Evolutionary conservation across 2,329 filamentous ascomycete genomes (phyloP), one percentile per base, ranked within the genome.

Genomic region (Fusarium sp.): DNA sequence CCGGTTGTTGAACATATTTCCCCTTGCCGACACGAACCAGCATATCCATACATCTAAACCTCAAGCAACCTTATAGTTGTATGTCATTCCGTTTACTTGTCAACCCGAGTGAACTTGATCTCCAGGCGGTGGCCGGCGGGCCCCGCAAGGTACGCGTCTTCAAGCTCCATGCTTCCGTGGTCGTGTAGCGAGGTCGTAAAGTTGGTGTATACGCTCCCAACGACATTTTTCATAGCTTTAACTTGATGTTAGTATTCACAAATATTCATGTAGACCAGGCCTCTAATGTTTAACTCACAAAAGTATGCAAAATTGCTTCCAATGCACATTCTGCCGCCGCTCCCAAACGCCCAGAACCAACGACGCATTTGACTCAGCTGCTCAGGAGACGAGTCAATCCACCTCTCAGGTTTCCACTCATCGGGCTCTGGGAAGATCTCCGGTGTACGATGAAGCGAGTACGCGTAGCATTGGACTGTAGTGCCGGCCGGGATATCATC

Each of bases 321-420:
- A 5, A 68, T 60, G 20, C 66, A 68, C 66, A 68, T 68, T 7
- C 61, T 35, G 3, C 61, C 66, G 6, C 61, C 66, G 20, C 66
- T 68, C 20, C 66, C 66, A 45, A 68, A 68, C 6, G 61, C 61
- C 66, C 66, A 68, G 13, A 68, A 68, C 66, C 66, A 68, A 1
- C 62, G 41, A 7, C 61, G 54, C 58, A 60, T 60, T 22, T 29
- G n/a, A n/a, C 58, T 60, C 22, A 43, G 37, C 11, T 60, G 58
- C 24, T 60, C 58, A 22, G 58, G 39, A 14, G 58, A 60, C n/a
- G 58, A 60, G 10, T 60, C 27, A 33, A 60, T 60, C 54, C 54
- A 58, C n/a, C 54, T 16, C 54, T 58, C 54, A 5, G 54, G 54
- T n/a, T 58, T 58, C 54, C 54, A 58, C 5, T 58, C 6, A 18